Conservation (phyloP, 2,329 filamentous ascomycete species). For the Trichoderma sp. region DNA sequence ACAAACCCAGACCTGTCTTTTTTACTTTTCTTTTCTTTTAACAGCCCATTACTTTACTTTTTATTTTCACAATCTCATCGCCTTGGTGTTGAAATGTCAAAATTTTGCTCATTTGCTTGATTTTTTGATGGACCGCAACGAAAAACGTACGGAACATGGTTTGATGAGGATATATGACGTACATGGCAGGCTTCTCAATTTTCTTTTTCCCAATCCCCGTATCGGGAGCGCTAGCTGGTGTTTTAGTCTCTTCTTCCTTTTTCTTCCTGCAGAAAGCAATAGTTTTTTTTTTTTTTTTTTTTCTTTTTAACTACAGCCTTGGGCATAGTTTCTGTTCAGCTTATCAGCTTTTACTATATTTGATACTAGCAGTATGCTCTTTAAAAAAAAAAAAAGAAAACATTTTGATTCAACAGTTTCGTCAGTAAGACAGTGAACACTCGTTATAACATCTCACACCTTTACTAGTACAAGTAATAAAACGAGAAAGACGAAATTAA, state of each 20-base stretch:
- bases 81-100: constrained; percentile 6
- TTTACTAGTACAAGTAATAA: neutral
- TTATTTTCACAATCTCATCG: neutral
- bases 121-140: neutral
- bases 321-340: neutral
- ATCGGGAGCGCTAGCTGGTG: constrained; percentile 2
- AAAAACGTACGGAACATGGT: neutral
- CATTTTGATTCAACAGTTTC: neutral
- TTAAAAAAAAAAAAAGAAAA: neutral
- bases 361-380: neutral
- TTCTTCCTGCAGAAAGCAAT: neutral
- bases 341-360: constrained; percentile 11
- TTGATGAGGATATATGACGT: constrained; percentile 18
- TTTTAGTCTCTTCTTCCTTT: neutral
- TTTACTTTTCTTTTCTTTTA: neutral
- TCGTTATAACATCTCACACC: no score
- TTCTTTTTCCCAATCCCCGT: neutral
- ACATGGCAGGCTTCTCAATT: constrained; percentile 6
- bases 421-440: neutral
- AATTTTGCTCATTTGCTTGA: neutral
- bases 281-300: no score
- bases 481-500: neutral
- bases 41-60: neutral
- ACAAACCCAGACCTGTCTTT: neutral
- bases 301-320: neutral